Evolutionary conservation across 2,329 filamentous ascomycete species (phyloP).

Genomic region (Onygenales sp.): DNA sequence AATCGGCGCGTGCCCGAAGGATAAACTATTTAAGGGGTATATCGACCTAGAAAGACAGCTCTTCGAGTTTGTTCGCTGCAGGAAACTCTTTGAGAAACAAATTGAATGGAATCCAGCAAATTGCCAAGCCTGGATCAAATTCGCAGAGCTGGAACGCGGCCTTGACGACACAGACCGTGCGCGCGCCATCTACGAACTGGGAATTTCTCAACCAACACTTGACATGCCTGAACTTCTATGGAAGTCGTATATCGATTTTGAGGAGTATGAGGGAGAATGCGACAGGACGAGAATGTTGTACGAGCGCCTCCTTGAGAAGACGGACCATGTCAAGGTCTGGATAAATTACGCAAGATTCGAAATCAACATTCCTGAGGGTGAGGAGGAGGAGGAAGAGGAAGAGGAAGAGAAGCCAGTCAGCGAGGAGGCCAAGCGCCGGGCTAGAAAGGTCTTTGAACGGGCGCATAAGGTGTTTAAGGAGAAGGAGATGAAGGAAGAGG

Average conservation of each 20-base stretch:
- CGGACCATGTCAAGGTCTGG: conserved; percentile 99
- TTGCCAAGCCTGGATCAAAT: conserved; percentile 91
- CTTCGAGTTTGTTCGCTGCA: conserved; percentile 87
- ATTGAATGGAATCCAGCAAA: conserved; percentile 87
- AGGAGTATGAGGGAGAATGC: conserved; percentile 90
- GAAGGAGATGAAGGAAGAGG: conserved; percentile 80
- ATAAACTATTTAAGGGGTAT: conserved; percentile 89
- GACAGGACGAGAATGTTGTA: conserved; percentile 73
- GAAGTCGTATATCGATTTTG: conserved; percentile 98
- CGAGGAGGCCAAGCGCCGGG: conserved; percentile 73
- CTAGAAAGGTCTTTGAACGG: conserved; percentile 73
- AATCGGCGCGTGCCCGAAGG: conserved; percentile 91
- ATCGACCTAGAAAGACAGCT: conserved; percentile 86
- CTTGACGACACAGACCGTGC: conserved; percentile 83
- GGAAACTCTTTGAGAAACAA: conserved; percentile 87
- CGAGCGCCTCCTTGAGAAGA: conserved; percentile 84
- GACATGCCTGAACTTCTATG: conserved; percentile 98
- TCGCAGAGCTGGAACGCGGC: conserved; percentile 83
- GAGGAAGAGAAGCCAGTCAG: conserved; percentile 56
- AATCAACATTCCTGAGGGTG: conserved; percentile 76
- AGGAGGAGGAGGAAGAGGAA: conserved; percentile 52
- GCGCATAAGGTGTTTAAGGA: conserved; percentile 83
- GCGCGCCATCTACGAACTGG: conserved; percentile 85
- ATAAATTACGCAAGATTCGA: conserved; percentile 98
- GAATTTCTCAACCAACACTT: conserved; percentile 67